These are phyloP conservation scores for Skeletonema costatum DNA, from an alignment of 108 stramenopile genomes.

Conservation along the genomic window DNA sequence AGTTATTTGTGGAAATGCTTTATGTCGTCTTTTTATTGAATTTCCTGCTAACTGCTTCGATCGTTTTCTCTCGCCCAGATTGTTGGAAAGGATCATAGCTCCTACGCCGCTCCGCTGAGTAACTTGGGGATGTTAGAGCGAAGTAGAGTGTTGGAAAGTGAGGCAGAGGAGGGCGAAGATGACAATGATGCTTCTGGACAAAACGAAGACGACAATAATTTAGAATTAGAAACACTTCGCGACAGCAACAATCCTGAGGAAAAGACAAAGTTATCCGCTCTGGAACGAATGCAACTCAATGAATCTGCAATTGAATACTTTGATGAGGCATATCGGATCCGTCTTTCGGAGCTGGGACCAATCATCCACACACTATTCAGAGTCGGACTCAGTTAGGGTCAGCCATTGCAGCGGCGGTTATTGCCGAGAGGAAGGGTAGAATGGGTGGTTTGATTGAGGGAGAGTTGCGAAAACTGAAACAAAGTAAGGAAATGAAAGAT, in stretches of 20 bases:
- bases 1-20: too few relatives aligned
- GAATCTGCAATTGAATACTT: conserved; percentile 77
- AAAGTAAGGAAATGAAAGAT: conserved; percentile 16
- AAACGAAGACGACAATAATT: neutral
- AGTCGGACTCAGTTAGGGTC: conserved; percentile 64
- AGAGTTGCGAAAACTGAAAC: conserved; percentile 44
- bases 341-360: conserved; percentile 63
- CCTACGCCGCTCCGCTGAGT: conserved; percentile 77
- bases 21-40: too few relatives aligned
- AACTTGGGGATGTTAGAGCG: conserved; percentile 84
- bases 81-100: conserved; percentile 81
- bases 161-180: conserved; percentile 41
- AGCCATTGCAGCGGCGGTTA: conserved; percentile 74
- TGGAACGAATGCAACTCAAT: conserved; percentile 73
- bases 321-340: conserved; percentile 78
- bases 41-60: too few relatives aligned
- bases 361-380: conserved; percentile 79
- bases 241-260: neutral
- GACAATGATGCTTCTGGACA: neutral
- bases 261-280: conserved; percentile 39
- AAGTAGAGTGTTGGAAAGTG: conserved; percentile 65
- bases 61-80: conserved; percentile 1
- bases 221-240: neutral
- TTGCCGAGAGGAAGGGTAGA: conserved; percentile 26
- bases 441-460: conserved; percentile 49